These are phyloP conservation scores for Aspergillus panamensis DNA, from an alignment of 495 filamentous ascomycete genomes.

Conservation along the genomic window DNA sequence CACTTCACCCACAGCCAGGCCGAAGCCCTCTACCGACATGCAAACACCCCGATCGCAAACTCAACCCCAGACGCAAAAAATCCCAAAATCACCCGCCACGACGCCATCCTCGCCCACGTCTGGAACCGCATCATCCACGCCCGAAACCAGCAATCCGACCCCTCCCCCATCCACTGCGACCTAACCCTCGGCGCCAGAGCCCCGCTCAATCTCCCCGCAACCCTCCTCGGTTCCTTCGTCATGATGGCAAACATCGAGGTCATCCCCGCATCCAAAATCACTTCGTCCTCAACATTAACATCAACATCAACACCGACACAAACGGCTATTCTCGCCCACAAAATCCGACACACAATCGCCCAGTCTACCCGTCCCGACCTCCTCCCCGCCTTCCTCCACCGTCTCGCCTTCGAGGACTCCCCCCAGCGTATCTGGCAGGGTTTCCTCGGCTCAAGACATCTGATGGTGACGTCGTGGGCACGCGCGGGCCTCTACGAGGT, in stretches of 20 bases:
- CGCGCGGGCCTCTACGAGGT: slow-evolving; percentile 27
- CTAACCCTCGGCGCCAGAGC: slow-evolving; percentile 22
- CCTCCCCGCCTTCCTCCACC: slow-evolving; percentile 27
- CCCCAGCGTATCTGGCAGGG: slow-evolving; percentile 37
- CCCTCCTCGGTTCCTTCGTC: slow-evolving; percentile 27
- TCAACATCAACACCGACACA: neutral
- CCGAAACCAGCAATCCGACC: slow-evolving; percentile 20
- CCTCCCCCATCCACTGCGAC: slow-evolving; percentile 23
- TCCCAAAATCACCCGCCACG: slow-evolving; percentile 24
- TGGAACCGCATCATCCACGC: slow-evolving; percentile 31
- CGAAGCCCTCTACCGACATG: slow-evolving; percentile 15
- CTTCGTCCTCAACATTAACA: slow-evolving; percentile 15
- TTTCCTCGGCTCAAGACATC: slow-evolving; percentile 29
- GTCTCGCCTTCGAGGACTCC: slow-evolving; percentile 27
- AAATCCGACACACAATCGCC: slow-evolving; percentile 28
- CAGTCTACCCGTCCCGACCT: slow-evolving; percentile 16
- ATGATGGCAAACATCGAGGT: slow-evolving; percentile 27
- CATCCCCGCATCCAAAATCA: neutral
- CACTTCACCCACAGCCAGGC: slow-evolving; percentile 26
- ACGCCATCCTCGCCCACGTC: slow-evolving; percentile 33
- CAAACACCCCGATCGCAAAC: neutral
- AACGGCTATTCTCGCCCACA: slow-evolving; percentile 5
- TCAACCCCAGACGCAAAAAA: neutral
- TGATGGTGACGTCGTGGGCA: slow-evolving; percentile 33
- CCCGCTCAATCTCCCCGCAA: slow-evolving; percentile 17